Evolutionary conservation across 768 basidiomycete genomes (phyloP).

Genomic region (Gyrodon lividus): DNA sequence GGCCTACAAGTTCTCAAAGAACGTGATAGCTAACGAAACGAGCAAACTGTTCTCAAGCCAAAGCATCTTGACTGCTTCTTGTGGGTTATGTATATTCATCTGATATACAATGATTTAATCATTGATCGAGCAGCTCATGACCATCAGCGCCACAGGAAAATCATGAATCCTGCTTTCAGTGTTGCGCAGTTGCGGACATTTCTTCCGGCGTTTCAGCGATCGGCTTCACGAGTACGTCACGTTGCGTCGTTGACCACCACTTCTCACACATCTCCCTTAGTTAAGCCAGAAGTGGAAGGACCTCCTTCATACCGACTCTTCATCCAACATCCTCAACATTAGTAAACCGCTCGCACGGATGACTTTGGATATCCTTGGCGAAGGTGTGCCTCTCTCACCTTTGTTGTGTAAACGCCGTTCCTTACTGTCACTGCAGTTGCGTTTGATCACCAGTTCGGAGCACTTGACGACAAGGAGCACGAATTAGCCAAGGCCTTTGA

Average conservation of each 20-base stretch:
- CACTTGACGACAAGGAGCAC: slow-evolving; percentile 11
- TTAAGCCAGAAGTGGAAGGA: slow-evolving; percentile 24
- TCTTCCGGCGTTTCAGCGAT: slow-evolving; percentile 23
- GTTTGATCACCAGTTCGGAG: slow-evolving; percentile 24
- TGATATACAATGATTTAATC: neutral
- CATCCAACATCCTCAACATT: slow-evolving; percentile 19
- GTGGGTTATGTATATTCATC: slow-evolving; percentile 6
- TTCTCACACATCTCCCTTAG: slow-evolving; percentile 10
- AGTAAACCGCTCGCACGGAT: slow-evolving; percentile 17
- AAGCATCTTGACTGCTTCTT: slow-evolving; percentile 17
- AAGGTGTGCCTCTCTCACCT: slow-evolving; percentile 12
- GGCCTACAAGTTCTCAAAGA: slow-evolving; percentile 29
- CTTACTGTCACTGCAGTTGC: slow-evolving; percentile 12
- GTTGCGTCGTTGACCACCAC: neutral
- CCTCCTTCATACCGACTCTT: slow-evolving; percentile 5
- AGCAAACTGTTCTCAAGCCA: slow-evolving; percentile 22
- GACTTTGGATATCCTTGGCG: slow-evolving; percentile 31
- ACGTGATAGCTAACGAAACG: slow-evolving; percentile 4
- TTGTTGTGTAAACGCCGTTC: neutral
- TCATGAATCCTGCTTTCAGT: slow-evolving; percentile 30
- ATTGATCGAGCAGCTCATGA: slow-evolving; percentile 10
- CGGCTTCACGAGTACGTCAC: slow-evolving; percentile 13
- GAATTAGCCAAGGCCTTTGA: slow-evolving; percentile 17
- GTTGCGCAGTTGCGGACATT: slow-evolving; percentile 24
- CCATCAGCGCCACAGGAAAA: slow-evolving; percentile 30